A percentile compares a stretch with the other conserved stretches of the same genome.
phyloP scores from a whole-genome alignment of 768 basidiomycete genomes.

The Naganishia vishniacii region DNA sequence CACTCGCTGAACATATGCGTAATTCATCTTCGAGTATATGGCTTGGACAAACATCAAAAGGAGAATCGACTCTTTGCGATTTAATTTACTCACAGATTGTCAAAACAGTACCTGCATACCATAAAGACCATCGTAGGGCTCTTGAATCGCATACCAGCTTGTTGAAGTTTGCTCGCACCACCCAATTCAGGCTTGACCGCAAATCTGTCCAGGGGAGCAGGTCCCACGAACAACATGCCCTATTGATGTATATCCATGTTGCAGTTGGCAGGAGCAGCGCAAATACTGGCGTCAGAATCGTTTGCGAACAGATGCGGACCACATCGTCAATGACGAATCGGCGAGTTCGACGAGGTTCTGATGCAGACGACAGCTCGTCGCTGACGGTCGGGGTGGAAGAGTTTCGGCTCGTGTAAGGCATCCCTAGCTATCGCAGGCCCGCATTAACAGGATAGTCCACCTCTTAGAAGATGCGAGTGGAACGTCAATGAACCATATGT shows the following conservation, averaged over 20 bases:
- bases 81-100: neutral
- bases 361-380: neutral
- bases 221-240: neutral
- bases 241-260: neutral
- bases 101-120: neutral
- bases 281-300: neutral
- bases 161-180: neutral
- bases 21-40: slow-evolving; percentile 60
- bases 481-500: too few relatives aligned
- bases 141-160: neutral
- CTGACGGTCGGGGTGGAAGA: neutral
- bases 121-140: neutral
- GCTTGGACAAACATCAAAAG: slow-evolving; percentile 51
- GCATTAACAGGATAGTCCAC: too few relatives aligned
- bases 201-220: neutral
- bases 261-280: neutral
- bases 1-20: slow-evolving; percentile 67
- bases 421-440: too few relatives aligned
- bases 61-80: slow-evolving; percentile 33
- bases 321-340: slow-evolving; percentile 16
- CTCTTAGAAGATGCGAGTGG: too few relatives aligned
- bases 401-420: neutral
- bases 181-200: neutral
- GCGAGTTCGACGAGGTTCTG: neutral
- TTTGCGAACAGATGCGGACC: neutral